Conservation (phyloP, 2,329 filamentous ascomycete species). For the Hymenoscyphus scutula region DNA sequence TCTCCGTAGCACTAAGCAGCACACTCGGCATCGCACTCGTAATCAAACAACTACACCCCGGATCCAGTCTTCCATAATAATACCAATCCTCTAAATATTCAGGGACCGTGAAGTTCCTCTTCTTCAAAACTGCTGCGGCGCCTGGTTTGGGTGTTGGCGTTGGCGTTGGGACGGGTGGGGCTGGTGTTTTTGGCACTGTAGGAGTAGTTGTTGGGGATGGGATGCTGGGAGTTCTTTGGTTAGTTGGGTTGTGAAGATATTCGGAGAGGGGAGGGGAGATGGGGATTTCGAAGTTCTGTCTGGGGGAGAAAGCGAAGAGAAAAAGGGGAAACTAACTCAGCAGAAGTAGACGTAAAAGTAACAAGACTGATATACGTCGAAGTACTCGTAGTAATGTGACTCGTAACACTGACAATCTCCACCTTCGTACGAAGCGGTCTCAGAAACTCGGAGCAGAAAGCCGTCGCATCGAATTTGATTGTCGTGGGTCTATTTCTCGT, state of each 20-base stretch:
- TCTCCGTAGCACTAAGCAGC: slow-evolving; percentile 11
- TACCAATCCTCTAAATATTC: slow-evolving; percentile 20
- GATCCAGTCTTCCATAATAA: slow-evolving; percentile 17
- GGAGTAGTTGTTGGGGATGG: not conserved
- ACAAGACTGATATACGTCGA: slow-evolving; percentile 10
- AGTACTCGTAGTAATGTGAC: slow-evolving; percentile 14
- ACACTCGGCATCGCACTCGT: slow-evolving; percentile 14
- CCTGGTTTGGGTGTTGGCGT: not conserved
- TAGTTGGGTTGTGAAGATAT: not conserved
- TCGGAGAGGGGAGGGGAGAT: too few relatives aligned
- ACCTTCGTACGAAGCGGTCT: slow-evolving; percentile 15
- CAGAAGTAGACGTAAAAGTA: slow-evolving; percentile 11
- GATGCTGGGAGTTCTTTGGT: not conserved
- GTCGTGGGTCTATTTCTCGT: slow-evolving; percentile 5
- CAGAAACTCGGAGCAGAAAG: slow-evolving; percentile 20
- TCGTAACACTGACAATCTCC: slow-evolving; percentile 13
- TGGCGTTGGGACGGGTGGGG: slow-evolving; percentile 6
- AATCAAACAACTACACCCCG: slow-evolving; percentile 20
- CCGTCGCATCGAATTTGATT: slow-evolving; percentile 14
- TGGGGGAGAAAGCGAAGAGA: not conserved
- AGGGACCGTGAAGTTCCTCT: slow-evolving; percentile 16
- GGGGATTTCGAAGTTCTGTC: not conserved
- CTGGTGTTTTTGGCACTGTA: not conserved
- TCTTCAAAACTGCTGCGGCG: slow-evolving; percentile 2
- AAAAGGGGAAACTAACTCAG: not conserved